Evolutionary conservation across 345 rosid genomes (phyloP).

Genomic region (Acer campestre): DNA sequence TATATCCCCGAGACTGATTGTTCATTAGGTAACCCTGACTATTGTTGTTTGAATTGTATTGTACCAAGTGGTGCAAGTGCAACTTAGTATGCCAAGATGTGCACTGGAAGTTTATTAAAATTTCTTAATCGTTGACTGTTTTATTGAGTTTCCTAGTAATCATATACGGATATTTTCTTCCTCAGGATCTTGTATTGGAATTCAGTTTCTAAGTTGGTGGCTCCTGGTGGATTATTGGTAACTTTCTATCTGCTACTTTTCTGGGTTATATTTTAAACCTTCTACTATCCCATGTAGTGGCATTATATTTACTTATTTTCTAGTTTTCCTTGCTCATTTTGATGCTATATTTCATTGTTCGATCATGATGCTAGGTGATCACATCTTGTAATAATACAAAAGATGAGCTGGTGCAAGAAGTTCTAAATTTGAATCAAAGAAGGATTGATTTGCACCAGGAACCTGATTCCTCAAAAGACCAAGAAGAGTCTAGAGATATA

Average conservation of each 20-base stretch:
- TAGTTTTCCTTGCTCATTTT: background rate
- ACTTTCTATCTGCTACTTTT: conserved; percentile 17
- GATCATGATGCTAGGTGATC: conserved; percentile 53
- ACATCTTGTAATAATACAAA: conserved; percentile 89
- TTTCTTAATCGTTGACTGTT: background rate
- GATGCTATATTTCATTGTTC: background rate
- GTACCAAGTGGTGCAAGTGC: too few species aligned
- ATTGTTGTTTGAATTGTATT: background rate
- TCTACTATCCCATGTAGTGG: background rate
- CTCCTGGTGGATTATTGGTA: conserved; percentile 84
- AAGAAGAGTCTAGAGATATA: conserved; percentile 36
- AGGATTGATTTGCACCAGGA: conserved; percentile 37
- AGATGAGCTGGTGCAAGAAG: conserved; percentile 85
- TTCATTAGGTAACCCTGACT: background rate
- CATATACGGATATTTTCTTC: background rate
- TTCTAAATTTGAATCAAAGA: conserved; percentile 63
- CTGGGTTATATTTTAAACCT: background rate
- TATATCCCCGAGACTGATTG: background rate
- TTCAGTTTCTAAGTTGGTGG: conserved; percentile 81
- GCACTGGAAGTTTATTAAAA: background rate
- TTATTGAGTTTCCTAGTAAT: background rate
- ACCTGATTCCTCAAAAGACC: conserved; percentile 37
- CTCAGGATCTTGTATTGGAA: conserved; percentile 94
- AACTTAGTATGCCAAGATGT: background rate
- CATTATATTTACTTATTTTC: background rate